phyloP scores from a whole-genome alignment of 2,329 filamentous ascomycete species.

The Colletotrichum musicola region DNA sequence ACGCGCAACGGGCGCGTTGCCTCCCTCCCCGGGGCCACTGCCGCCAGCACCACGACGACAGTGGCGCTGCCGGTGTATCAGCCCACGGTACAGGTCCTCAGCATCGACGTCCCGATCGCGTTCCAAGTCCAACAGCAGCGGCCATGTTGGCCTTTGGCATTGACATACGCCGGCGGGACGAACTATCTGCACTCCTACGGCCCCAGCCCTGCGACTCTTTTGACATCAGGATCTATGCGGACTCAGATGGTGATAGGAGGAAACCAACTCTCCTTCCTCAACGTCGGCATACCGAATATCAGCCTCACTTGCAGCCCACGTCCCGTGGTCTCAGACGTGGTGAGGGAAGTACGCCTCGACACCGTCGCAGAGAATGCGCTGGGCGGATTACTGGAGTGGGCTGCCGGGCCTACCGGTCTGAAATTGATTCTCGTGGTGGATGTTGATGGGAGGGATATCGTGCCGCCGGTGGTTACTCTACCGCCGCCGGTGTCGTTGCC shows the following conservation, averaged over 20 bases:
- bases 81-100: constrained; percentile 1
- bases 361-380: not conserved
- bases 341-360: constrained; percentile 18
- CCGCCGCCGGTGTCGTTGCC: not conserved
- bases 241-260: constrained; percentile 7
- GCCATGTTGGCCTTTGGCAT: constrained; percentile 7
- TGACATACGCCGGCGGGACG: constrained; percentile 25
- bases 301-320: too few relatives aligned
- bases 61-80: constrained; percentile 12
- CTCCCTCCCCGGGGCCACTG: constrained; percentile 6
- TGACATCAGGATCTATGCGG: not conserved
- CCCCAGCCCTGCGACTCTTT: not conserved
- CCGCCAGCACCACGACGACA: too few relatives aligned
- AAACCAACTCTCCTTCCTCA: not conserved
- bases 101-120: not conserved
- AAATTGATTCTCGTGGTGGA: constrained; percentile 29
- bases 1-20: constrained; percentile 21
- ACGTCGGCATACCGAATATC: constrained; percentile 1
- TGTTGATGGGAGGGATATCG: not conserved
- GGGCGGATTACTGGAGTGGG: constrained; percentile 22
- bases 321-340: constrained; percentile 21
- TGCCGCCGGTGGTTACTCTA: not conserved
- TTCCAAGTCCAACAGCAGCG: not conserved
- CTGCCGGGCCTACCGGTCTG: constrained; percentile 12
- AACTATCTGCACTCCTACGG: constrained; percentile 30